Evolutionary conservation across 768 basidiomycete genomes (phyloP), one percentile per base, ranked within the genome.

Genomic region (Rubroboletus pulcherrimus): DNA sequence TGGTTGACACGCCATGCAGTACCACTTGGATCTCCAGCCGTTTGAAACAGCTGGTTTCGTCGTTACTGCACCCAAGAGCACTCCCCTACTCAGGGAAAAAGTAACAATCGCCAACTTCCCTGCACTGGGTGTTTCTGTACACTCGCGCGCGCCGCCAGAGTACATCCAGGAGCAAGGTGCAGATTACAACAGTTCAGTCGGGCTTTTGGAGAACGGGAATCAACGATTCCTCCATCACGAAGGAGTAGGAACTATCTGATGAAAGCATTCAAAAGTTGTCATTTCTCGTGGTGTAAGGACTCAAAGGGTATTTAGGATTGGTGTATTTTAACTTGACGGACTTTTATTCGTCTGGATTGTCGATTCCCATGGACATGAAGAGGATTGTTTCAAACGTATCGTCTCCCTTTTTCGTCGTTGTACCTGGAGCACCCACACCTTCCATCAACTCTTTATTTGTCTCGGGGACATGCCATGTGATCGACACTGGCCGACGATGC

Each of bases 371-470:
- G 2, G 48, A 50, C 76, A 77, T 77, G 49, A 80, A 62, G 33
- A 91, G 69, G 24, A 91, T 63, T n/a, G 74, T 78, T 66, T 92
- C 88, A 54, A 91, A 91, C 7, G 81, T 82, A 49, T 88, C 86
- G 58, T 91, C 87, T 14, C 74, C 71, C 63, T 86, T 88, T 29
- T 69, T 69, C 4, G 58, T 30, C 14, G 61, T 31, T 5, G 76
- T 77, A 7, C 76, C 79, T 53, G 65, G 59, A 3, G 83, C 81
- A 10, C 84, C 84, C 7, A 80, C 73, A 0, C 87, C 89, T 1
- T 69, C 69, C 38, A 90, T 69, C 53, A 91, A 71, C 42, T 84
- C 82, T 3, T 59, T 51, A 63, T 92, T 86, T 0, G 68, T 66
- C 5, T 51, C 56, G 2, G 87, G 84, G 26, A 85, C 66, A 0